Percentiles rank a stretch among this genome's conserved stretches.
These are phyloP conservation scores for Lactarius sp. DNA, from an alignment of 768 basidiomycete species.

Conservation along the genomic window DNA sequence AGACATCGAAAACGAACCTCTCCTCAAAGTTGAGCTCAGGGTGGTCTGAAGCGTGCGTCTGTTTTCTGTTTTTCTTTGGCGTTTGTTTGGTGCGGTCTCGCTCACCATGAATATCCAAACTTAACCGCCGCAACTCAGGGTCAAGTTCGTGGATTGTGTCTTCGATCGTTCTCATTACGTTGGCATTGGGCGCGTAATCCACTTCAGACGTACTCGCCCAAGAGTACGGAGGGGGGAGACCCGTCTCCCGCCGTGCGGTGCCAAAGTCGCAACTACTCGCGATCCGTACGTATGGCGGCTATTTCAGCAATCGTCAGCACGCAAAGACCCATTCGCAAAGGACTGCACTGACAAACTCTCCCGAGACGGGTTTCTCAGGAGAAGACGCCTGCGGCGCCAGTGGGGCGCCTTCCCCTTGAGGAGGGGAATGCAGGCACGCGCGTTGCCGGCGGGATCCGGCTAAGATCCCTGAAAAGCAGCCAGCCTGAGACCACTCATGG, in stretches of 20 bases:
- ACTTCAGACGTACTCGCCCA: constrained; percentile 9
- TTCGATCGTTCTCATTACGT: constrained; percentile 52
- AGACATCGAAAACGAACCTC: constrained; percentile 37
- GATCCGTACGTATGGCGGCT: constrained; percentile 24
- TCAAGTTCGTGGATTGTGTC: constrained; percentile 47
- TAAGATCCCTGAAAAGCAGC: constrained; percentile 24
- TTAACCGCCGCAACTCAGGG: constrained; percentile 53
- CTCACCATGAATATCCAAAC: constrained; percentile 69
- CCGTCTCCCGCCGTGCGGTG: constrained; percentile 1
- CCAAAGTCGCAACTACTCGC: constrained; percentile 25
- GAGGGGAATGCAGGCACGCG: not conserved
- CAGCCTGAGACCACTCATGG: constrained; percentile 7
- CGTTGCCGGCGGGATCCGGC: constrained; percentile 22
- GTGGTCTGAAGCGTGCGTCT: constrained; percentile 40
- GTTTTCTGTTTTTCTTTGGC: not conserved
- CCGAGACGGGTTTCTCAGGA: constrained; percentile 9
- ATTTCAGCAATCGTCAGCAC: not conserved
- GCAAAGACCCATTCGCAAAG: not conserved
- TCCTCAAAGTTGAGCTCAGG: constrained; percentile 67
- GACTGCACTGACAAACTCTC: constrained; percentile 7
- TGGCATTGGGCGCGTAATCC: constrained; percentile 34
- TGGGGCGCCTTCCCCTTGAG: constrained; percentile 5
- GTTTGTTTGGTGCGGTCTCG: constrained; percentile 1
- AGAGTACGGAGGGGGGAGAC: constrained; percentile 27
- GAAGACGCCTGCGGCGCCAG: constrained; percentile 9